Base-by-base conservation (phyloP, 2,329 filamentous ascomycete species). In the Penicillium brevicompactum region DNA sequence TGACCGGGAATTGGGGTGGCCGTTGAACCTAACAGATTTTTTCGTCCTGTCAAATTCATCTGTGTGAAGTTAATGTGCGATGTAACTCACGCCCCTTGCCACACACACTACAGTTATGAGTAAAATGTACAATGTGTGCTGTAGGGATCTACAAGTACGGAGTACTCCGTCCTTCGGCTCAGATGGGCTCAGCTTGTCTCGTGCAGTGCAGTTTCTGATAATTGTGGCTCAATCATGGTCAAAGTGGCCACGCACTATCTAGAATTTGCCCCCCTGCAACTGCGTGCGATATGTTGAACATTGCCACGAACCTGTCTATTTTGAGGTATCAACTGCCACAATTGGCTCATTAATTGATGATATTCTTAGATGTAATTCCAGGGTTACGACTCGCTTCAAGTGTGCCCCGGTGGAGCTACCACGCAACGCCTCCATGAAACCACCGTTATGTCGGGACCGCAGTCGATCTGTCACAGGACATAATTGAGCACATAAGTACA, bases 161-260 rank as follows among this genome's bases (percentile, higher is more conserved):
- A 13, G 30, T 31, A 31, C 22, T 14, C 21, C 18, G 18, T 18
- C 18, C 24, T 6, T 27, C 24, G 6, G 24, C 5, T n/a, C 4
- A 1, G 24, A 27, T n/a, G 1, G 18, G 3, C 27, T 46, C 41
- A 51, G 51, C 51, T 50, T 41, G 8, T 45, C 32, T 45, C 16
- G 41, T 53, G 24, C 37, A 21, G 13, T 30, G 30, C 41, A 45
- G 18, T 5, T 27, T 27, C 24, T 27, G 5, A 6, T 27, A 6
- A 43, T 37, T 31, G 51, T 43, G 51, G 46, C 51, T 49, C 46
- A 53, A 7, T 11, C 32, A 10, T 51, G 52, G 24, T 1, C 24
- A 27, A 27, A 27, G 24, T 27, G 24, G 52, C 47, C 27, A 55
- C 47, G 48, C 46, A 55, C 41, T 42, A 45, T 41, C 30, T 40